Evolutionary conservation across 2,329 filamentous ascomycete species (phyloP).

Genomic region (Colletotrichum magnum): DNA sequence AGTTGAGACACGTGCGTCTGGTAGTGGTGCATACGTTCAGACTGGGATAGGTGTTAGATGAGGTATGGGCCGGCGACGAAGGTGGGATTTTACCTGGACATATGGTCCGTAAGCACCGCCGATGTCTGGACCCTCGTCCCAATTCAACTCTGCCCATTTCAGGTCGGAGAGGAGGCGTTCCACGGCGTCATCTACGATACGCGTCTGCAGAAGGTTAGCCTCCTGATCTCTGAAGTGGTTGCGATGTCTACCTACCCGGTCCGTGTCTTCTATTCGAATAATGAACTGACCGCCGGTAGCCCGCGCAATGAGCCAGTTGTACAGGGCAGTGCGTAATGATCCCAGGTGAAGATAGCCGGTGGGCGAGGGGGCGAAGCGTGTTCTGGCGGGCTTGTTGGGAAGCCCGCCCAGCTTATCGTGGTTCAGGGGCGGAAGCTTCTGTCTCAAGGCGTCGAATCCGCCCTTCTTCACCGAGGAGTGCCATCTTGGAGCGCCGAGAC

Average conservation of each 20-base stretch:
- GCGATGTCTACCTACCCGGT: constrained; percentile 74
- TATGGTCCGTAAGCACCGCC: constrained; percentile 90
- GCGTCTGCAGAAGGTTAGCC: constrained; percentile 69
- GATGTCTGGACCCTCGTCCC: constrained; percentile 94
- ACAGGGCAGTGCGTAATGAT: constrained; percentile 92
- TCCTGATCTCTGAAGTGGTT: not conserved
- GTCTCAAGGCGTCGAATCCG: constrained; percentile 40
- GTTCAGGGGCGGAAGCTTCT: constrained; percentile 38
- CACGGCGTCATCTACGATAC: constrained; percentile 86
- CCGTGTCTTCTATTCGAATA: constrained; percentile 93
- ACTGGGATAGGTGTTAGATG: constrained; percentile 62
- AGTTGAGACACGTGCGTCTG: constrained; percentile 77
- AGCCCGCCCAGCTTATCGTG: constrained; percentile 48
- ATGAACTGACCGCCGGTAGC: constrained; percentile 92
- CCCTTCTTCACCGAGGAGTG: constrained; percentile 36
- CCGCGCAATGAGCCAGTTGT: constrained; percentile 92
- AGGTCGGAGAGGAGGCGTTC: constrained; percentile 83
- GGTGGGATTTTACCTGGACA: constrained; percentile 72
- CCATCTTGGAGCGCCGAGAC: constrained; percentile 24
- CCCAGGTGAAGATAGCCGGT: constrained; percentile 95
- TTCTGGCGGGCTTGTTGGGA: constrained; percentile 63
- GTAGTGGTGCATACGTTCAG: constrained; percentile 83
- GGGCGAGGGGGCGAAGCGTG: constrained; percentile 95
- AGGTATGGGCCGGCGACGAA: not conserved
- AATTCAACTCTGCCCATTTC: constrained; percentile 88